These are phyloP conservation scores for Metarhizium humberi DNA, from an alignment of 2,329 filamentous ascomycete species.

Conservation along the genomic window DNA sequence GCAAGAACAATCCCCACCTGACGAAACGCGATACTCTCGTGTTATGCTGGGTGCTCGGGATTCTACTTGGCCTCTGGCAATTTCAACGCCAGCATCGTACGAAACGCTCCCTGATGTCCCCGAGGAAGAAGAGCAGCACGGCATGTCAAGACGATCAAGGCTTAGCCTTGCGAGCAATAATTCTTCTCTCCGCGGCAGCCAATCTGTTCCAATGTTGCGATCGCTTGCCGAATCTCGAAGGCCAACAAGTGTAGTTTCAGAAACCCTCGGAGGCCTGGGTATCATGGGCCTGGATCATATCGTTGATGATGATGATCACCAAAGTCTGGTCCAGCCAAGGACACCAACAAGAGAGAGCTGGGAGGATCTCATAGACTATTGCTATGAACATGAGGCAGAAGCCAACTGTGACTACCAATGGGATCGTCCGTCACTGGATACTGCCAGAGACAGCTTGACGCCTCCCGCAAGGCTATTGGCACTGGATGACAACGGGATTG, in stretches of 20 bases:
- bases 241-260: slow-evolving; percentile 39
- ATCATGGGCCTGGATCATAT: slow-evolving; percentile 17
- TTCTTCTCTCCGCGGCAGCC: slow-evolving; percentile 43
- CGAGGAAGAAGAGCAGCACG: slow-evolving; percentile 49
- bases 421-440: slow-evolving; percentile 48
- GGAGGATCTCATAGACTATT: slow-evolving; percentile 64
- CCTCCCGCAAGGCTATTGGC: slow-evolving; percentile 16
- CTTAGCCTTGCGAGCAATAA: slow-evolving; percentile 36
- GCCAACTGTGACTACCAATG: slow-evolving; percentile 59
- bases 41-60: slow-evolving; percentile 33
- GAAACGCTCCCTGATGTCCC: slow-evolving; percentile 48
- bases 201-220: slow-evolving; percentile 47
- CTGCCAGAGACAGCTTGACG: slow-evolving; percentile 12
- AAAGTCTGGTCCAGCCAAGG: slow-evolving; percentile 17
- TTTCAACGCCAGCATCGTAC: slow-evolving; percentile 18
- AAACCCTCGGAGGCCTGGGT: slow-evolving; percentile 39
- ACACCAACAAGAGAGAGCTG: slow-evolving; percentile 36
- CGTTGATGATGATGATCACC: background rate
- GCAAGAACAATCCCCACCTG: slow-evolving; percentile 1
- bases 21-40: slow-evolving; percentile 21
- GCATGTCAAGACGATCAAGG: slow-evolving; percentile 27
- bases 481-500: slow-evolving; percentile 14
- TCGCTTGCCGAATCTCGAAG: slow-evolving; percentile 30
- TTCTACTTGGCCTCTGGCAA: slow-evolving; percentile 30
- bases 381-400: slow-evolving; percentile 59